Conservation (phyloP, 495 filamentous ascomycete species). For the Aspergillus bertholletiae region DNA sequence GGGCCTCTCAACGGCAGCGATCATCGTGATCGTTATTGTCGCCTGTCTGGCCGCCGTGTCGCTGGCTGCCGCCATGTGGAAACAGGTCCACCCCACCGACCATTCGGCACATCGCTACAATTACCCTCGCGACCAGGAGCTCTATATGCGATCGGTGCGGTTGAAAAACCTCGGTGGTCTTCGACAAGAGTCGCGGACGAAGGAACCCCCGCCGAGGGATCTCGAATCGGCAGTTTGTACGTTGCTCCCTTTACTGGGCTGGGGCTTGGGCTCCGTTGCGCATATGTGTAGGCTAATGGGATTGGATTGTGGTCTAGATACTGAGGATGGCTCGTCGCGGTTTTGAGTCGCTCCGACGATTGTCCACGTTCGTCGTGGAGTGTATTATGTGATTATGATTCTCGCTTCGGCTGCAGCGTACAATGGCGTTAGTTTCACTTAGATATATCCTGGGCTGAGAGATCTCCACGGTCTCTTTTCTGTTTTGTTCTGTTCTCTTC, state of each 20-base stretch:
- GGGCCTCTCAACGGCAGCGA: constrained; percentile 28
- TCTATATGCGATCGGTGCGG: constrained; percentile 40
- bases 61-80: constrained; percentile 32
- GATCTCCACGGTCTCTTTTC: too few species aligned
- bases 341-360: neutral
- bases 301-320: neutral
- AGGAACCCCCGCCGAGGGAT: constrained; percentile 18
- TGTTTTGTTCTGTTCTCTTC: too few species aligned
- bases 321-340: neutral
- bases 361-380: neutral
- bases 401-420: neutral
- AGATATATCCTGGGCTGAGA: too few species aligned
- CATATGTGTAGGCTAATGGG: neutral
- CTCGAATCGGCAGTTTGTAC: constrained; percentile 21
- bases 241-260: neutral
- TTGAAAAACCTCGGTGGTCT: constrained; percentile 27
- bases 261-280: neutral
- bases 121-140: constrained; percentile 28
- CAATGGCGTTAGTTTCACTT: neutral
- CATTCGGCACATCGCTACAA: constrained; percentile 7
- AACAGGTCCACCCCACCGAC: constrained; percentile 26
- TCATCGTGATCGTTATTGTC: constrained; percentile 44
- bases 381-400: neutral
- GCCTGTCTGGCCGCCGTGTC: constrained; percentile 33
- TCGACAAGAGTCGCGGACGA: constrained; percentile 19